These are phyloP conservation scores for Avena eriantha DNA, from an alignment of 176 grass and related monocot genomes.

Conservation along the genomic window DNA sequence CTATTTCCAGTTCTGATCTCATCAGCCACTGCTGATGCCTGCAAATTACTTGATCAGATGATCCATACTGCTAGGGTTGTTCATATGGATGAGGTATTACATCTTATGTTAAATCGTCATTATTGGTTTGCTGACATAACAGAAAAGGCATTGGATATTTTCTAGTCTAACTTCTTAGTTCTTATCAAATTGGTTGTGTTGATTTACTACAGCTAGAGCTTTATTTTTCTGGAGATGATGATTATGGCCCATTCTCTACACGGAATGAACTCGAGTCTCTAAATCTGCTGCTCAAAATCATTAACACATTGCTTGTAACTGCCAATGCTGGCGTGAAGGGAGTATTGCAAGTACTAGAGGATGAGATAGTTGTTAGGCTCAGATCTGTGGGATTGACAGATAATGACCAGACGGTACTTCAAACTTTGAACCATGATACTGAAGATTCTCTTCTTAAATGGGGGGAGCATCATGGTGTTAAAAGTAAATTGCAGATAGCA, in stretches of 20 bases:
- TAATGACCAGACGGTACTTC: conserved; percentile 42
- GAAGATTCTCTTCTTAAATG: conserved; percentile 81
- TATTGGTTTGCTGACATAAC: neutral
- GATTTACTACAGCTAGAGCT: conserved; percentile 72
- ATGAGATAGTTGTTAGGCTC: conserved; percentile 56
- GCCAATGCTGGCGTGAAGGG: conserved; percentile 41
- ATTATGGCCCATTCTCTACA: conserved; percentile 70
- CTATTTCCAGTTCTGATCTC: conserved; percentile 55
- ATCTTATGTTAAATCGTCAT: neutral
- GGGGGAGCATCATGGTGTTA: conserved; percentile 77
- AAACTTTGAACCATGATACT: conserved; percentile 43
- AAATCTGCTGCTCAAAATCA: conserved; percentile 57
- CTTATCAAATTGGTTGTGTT: conserved; percentile 14
- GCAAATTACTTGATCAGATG: conserved; percentile 54
- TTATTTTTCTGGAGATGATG: conserved; percentile 79
- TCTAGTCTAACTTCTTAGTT: conserved; percentile 26
- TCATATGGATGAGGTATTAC: conserved; percentile 80
- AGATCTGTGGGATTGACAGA: conserved; percentile 46
- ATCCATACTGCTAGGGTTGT: conserved; percentile 61
- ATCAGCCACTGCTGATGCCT: conserved; percentile 45
- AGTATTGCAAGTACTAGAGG: conserved; percentile 56
- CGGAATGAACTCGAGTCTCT: conserved; percentile 94
- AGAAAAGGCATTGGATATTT: neutral
- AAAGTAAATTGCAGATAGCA: conserved; percentile 78
- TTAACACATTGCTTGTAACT: conserved; percentile 52